Base-by-base conservation (phyloP, 805 yeast genomes). In the Jamesozyma gamospora region DNA sequence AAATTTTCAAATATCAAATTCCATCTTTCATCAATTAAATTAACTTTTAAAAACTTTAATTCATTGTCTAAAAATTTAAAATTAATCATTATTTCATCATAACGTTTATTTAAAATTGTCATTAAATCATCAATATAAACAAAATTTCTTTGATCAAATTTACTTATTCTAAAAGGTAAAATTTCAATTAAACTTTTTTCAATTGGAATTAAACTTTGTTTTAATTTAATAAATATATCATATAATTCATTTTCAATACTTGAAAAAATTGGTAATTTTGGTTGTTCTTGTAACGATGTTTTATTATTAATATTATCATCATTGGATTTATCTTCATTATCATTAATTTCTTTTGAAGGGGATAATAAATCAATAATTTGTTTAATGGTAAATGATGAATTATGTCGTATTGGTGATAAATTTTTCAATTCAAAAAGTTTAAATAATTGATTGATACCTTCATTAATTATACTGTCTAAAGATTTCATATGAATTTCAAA, bases 21-120 rank as follows among this genome's bases (percentile, higher is more conserved):
- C 84, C 85, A 79, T 51, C 75, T 67, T 24, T 61, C 53, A 42
- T 75, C 79, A 4, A 79, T 64, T 24, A 71, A 47, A 32, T 72
- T 74, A 4, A 41, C 44, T 47, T 71, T 70, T 43, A 79, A 58
- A 6, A 53, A 58, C 3, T 53, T 52, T 12, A 75, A 45, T 37
- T 71, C 73, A 10, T 50, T 48, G 9, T 63, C 60, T 35, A 79
- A 55, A 40, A 62, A 57, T 15, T 63, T 54, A 59, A 72, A 69
- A 42, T 67, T 65, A 11, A 58, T 58, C 8, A 65, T 46, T 14
- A 77, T 49, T 2, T 47, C 41, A 25, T 65, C 62, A 44, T 71
- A 74, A 37, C 62, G 67, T n/a, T 41, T 45, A 5, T 57, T 52
- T 10, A 66, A 52, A 15, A 74, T 65, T 42, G 25, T 64, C 39